Conservation (phyloP, 805 yeast genomes). For the Kuraishia cidri region DNA sequence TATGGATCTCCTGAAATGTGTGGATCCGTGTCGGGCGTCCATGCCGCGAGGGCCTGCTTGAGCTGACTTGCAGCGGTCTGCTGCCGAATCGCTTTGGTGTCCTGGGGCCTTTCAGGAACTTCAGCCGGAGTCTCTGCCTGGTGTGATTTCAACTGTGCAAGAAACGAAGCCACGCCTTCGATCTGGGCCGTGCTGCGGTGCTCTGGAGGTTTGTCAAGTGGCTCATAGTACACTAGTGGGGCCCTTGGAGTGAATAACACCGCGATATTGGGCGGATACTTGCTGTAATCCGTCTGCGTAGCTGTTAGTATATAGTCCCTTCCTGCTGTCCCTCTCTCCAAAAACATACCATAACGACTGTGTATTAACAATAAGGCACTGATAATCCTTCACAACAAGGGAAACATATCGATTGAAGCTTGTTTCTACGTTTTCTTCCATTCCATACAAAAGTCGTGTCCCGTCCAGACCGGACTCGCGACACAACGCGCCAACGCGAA, state of each 20-base stretch:
- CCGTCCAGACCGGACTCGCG: too few relatives aligned
- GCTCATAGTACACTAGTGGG: constrained; percentile 40
- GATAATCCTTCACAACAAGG: too few relatives aligned
- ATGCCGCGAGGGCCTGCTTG: constrained; percentile 23
- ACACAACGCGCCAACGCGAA: too few relatives aligned
- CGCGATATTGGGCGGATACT: constrained; percentile 24
- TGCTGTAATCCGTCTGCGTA: constrained; percentile 3
- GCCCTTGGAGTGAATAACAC: constrained; percentile 49
- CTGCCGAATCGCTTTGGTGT: constrained; percentile 14
- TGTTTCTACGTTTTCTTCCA: too few relatives aligned
- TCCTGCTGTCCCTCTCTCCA: too few relatives aligned
- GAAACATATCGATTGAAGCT: too few relatives aligned
- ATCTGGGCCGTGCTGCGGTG: constrained; percentile 36
- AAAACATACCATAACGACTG: too few relatives aligned
- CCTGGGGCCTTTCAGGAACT: constrained; percentile 16
- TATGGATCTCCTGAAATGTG: constrained; percentile 65
- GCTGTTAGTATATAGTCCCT: too few relatives aligned
- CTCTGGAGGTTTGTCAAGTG: constrained; percentile 40
- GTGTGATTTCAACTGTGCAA: constrained; percentile 17
- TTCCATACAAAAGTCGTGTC: too few relatives aligned
- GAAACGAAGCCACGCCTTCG: constrained; percentile 31
- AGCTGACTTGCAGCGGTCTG: constrained; percentile 16
- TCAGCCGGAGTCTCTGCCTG: constrained; percentile 21
- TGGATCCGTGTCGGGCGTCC: constrained; percentile 54
- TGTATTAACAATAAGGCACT: too few relatives aligned